Conservation (phyloP, 2,329 filamentous ascomycete species). For the Diaporthe sp. region DNA sequence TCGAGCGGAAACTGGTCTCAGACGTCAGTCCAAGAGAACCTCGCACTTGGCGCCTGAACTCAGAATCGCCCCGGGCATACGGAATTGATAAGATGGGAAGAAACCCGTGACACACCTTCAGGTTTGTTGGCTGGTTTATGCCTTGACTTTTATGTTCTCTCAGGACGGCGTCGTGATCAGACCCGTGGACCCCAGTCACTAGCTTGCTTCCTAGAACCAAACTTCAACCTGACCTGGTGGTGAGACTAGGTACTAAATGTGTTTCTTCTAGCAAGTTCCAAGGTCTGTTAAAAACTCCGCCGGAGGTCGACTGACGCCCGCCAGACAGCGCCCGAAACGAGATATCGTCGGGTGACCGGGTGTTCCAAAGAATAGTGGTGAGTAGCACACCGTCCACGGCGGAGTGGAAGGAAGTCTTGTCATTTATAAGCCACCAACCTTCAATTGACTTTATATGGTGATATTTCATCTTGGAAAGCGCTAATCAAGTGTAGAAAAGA, state of each 20-base stretch:
- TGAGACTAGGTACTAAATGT: neutral
- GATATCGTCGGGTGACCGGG: neutral
- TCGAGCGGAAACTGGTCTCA: slow-evolving; percentile 5
- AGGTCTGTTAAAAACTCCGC: neutral
- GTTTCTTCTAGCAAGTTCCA: neutral
- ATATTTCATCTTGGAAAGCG: neutral
- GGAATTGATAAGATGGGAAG: slow-evolving; percentile 20
- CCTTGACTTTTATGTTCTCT: neutral
- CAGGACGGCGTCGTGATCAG: neutral
- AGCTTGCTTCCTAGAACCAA: slow-evolving; percentile 3
- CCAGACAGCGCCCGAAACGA: neutral
- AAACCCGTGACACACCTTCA: slow-evolving; percentile 5
- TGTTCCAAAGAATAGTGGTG: neutral
- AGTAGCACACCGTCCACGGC: neutral
- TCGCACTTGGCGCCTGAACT: slow-evolving; percentile 21
- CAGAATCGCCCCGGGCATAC: slow-evolving; percentile 7
- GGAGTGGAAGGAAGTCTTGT: neutral
- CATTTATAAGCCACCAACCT: neutral
- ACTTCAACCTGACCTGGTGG: slow-evolving; percentile 7
- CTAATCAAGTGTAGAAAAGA: neutral
- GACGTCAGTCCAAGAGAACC: slow-evolving; percentile 31
- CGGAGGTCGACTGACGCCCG: neutral
- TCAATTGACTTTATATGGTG: neutral
- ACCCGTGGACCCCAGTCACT: neutral
- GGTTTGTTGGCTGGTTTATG: neutral